These are phyloP conservation scores for Candida piceae DNA, from an alignment of 805 yeast genomes.

Conservation along the genomic window DNA sequence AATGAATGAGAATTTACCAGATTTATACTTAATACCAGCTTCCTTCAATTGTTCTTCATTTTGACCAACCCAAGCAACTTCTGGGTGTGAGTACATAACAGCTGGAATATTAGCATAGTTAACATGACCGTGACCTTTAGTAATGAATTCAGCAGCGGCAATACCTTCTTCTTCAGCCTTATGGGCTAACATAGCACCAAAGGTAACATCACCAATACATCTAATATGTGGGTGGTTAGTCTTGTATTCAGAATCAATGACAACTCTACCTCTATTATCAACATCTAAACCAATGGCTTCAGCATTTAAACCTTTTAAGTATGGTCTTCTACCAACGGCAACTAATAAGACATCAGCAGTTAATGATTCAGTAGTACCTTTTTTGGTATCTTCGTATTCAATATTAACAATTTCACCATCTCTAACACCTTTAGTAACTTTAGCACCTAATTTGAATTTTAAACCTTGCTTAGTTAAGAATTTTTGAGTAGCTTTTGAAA, in stretches of 20 bases:
- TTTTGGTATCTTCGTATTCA: conserved; percentile 84
- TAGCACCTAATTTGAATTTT: conserved; percentile 87
- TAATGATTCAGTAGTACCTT: conserved; percentile 70
- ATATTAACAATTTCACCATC: conserved; percentile 85
- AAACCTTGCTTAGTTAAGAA: conserved; percentile 91
- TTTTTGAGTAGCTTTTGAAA: conserved; percentile 85
- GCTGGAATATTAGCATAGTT: conserved; percentile 97
- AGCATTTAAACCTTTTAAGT: conserved; percentile 81
- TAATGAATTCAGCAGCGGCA: conserved; percentile 94
- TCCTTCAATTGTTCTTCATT: conserved; percentile 91
- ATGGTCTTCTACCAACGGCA: conserved; percentile 99
- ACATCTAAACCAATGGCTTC: conserved; percentile 86
- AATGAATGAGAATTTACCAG: conserved; percentile 97
- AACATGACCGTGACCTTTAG: conserved; percentile 94
- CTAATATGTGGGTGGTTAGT: conserved; percentile 91
- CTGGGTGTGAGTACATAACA: conserved; percentile 99
- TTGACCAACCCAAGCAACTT: conserved; percentile 99
- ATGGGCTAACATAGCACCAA: conserved; percentile 99
- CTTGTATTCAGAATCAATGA: conserved; percentile 89
- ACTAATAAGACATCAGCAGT: conserved; percentile 93
- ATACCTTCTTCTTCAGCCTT: conserved; percentile 99
- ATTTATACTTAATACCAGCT: conserved; percentile 84
- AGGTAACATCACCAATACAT: conserved; percentile 97
- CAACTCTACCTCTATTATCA: conserved; percentile 89
- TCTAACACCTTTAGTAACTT: conserved; percentile 82